Conservation (phyloP, 352 stramenopile genomes). For the Pythium oligandrum region DNA sequence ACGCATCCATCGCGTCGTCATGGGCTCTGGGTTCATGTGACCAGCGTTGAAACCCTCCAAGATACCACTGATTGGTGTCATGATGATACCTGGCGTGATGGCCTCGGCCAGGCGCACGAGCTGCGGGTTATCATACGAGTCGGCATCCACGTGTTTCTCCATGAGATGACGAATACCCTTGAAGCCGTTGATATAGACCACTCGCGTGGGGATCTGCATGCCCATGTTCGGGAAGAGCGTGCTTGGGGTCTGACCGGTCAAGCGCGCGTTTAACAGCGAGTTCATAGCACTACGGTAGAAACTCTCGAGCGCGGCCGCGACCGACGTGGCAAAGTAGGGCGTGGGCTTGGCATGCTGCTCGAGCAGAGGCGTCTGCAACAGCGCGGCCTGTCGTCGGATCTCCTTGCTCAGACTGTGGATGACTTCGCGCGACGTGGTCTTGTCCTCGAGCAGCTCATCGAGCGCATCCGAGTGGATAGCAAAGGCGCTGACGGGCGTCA, state of each 20-base stretch:
- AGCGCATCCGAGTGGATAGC: constrained; percentile 65
- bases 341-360: constrained; percentile 89
- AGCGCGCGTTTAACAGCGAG: constrained; percentile 85
- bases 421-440: constrained; percentile 69
- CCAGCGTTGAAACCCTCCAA: constrained; percentile 92
- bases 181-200: constrained; percentile 93
- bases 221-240: constrained; percentile 93
- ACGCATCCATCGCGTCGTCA: constrained; percentile 86
- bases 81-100: constrained; percentile 87
- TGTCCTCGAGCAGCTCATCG: constrained; percentile 72
- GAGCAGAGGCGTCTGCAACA: constrained; percentile 86
- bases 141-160: constrained; percentile 82
- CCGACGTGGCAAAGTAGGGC: constrained; percentile 88
- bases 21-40: constrained; percentile 90
- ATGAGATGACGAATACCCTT: constrained; percentile 86
- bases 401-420: constrained; percentile 86
- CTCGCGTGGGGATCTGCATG: constrained; percentile 90
- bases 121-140: constrained; percentile 79
- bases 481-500: constrained; percentile 78
- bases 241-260: constrained; percentile 71
- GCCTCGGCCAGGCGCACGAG: constrained; percentile 74
- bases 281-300: constrained; percentile 93
- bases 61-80: constrained; percentile 90
- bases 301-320: constrained; percentile 88
- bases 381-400: constrained; percentile 79